Conservation (phyloP, 805 yeast genomes). For the Pichia manshurica region DNA sequence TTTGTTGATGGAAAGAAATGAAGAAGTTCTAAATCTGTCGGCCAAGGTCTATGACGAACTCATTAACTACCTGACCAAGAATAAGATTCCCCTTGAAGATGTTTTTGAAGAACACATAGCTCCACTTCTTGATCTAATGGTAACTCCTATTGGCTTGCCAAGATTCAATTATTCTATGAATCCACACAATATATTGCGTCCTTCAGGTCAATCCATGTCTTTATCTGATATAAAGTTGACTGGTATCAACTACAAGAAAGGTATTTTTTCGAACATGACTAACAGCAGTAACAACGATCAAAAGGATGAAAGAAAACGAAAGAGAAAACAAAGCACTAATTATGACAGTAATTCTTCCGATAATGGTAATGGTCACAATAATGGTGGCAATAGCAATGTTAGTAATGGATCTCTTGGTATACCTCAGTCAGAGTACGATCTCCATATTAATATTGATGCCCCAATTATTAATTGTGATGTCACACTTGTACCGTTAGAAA, state of each 20-base stretch:
- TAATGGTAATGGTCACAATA: slow-evolving; percentile 5
- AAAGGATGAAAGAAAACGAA: slow-evolving; percentile 14
- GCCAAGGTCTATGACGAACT: slow-evolving; percentile 53
- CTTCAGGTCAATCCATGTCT: slow-evolving; percentile 55
- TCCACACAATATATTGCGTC: slow-evolving; percentile 63
- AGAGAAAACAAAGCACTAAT: slow-evolving; percentile 21
- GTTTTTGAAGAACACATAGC: slow-evolving; percentile 51
- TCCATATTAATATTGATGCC: slow-evolving; percentile 81
- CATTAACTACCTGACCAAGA: slow-evolving; percentile 39
- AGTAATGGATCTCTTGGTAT: slow-evolving; percentile 30
- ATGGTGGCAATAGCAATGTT: slow-evolving; percentile 16
- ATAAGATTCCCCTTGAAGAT: slow-evolving; percentile 41
- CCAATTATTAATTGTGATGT: slow-evolving; percentile 92
- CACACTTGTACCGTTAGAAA: slow-evolving; percentile 70
- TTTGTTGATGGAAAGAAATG: slow-evolving; percentile 81
- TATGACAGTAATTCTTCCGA: slow-evolving; percentile 28
- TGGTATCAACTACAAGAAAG: slow-evolving; percentile 21
- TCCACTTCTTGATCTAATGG: slow-evolving; percentile 59
- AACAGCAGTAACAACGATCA: slow-evolving; percentile 1
- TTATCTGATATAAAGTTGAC: slow-evolving; percentile 24
- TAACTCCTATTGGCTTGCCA: slow-evolving; percentile 94
- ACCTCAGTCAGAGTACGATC: slow-evolving; percentile 47
- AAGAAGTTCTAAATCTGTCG: slow-evolving; percentile 61
- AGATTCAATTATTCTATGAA: slow-evolving; percentile 85
- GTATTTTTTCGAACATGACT: background rate